These are phyloP conservation scores for Pseudocohnilembus persalinus DNA, from an alignment of 169 alveolate species.

Conservation along the genomic window DNA sequence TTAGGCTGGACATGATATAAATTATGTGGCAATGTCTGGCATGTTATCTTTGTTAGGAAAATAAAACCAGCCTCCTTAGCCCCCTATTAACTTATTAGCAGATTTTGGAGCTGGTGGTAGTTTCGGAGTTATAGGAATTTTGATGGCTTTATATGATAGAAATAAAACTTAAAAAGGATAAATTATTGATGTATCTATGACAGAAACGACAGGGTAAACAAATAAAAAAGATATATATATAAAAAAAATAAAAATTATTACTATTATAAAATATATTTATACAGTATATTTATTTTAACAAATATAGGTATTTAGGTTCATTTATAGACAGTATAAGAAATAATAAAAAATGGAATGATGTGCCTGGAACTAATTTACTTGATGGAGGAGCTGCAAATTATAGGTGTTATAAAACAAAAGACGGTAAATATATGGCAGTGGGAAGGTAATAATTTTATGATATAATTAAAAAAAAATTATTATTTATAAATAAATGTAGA, in stretches of 20 bases:
- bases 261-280: not conserved
- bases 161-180: slow-evolving; percentile 33
- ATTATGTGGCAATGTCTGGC: slow-evolving; percentile 55
- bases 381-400: slow-evolving; percentile 67
- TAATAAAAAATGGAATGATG: slow-evolving; percentile 7
- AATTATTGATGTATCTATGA: slow-evolving; percentile 31
- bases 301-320: not conserved
- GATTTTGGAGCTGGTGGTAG: slow-evolving; percentile 51
- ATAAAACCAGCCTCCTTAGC: slow-evolving; percentile 8
- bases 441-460: slow-evolving; percentile 43
- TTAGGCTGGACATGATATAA: slow-evolving; percentile 71
- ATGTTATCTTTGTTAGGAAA: slow-evolving; percentile 27
- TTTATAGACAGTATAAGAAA: slow-evolving; percentile 3
- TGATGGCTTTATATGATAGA: slow-evolving; percentile 29
- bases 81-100: slow-evolving; percentile 27
- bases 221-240: not conserved
- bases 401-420: slow-evolving; percentile 45
- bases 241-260: not conserved
- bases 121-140: slow-evolving; percentile 28
- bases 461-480: no score
- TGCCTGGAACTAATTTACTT: slow-evolving; percentile 37
- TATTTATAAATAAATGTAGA: no score
- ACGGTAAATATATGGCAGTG: slow-evolving; percentile 50
- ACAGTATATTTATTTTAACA: no score
- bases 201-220: not conserved